phyloP scores from a whole-genome alignment of 768 basidiomycete genomes.

The Lentinula aciculospora region DNA sequence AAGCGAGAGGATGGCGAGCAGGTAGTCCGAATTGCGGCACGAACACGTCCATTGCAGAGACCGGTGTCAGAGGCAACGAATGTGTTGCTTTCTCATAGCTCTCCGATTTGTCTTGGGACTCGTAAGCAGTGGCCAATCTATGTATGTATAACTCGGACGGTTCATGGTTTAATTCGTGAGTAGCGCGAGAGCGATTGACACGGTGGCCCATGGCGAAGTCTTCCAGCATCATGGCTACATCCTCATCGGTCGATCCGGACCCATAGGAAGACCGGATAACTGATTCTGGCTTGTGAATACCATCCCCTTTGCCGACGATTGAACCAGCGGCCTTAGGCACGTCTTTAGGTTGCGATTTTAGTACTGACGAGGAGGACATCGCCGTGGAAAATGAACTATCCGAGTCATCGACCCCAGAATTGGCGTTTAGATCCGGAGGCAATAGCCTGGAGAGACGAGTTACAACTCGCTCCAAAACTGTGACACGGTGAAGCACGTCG shows the following conservation, averaged over 20 bases:
- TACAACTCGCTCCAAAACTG: slow-evolving; percentile 17
- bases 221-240: slow-evolving; percentile 22
- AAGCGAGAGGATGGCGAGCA: slow-evolving; percentile 16
- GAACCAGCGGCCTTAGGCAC: not conserved
- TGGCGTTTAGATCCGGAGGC: slow-evolving; percentile 1
- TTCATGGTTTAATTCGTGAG: slow-evolving; percentile 11
- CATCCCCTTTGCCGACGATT: not conserved
- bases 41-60: not conserved
- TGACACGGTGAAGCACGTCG: slow-evolving; percentile 19
- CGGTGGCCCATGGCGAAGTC: slow-evolving; percentile 11
- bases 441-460: slow-evolving; percentile 14
- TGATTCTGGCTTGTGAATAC: not conserved
- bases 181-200: slow-evolving; percentile 14
- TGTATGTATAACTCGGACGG: slow-evolving; percentile 4
- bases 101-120: not conserved
- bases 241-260: slow-evolving; percentile 16
- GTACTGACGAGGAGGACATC: slow-evolving; percentile 7
- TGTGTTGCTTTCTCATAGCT: not conserved
- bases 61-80: not conserved
- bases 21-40: slow-evolving; percentile 8
- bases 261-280: slow-evolving; percentile 15
- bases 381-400: not conserved
- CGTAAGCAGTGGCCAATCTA: not conserved
- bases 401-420: not conserved
- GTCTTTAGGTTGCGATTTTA: not conserved